Base-by-base conservation (phyloP, 1,139 yeast genomes). In the Pichia sp. region DNA sequence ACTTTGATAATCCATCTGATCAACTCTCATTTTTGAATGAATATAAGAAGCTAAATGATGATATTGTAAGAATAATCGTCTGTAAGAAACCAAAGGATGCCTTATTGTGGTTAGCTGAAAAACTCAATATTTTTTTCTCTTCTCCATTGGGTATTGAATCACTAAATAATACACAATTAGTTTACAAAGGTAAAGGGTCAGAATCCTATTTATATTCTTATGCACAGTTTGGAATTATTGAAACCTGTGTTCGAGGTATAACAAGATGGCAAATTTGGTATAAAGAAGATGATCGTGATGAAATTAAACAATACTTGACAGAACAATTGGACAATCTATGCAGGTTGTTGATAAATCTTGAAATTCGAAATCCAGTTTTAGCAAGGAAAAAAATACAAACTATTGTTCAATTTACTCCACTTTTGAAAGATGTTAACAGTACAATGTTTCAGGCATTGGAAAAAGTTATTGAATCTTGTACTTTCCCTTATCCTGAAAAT, bases 231-330 rank as follows among this genome's bases (percentile, higher is more conserved):
- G 81, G 80, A 56, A 77, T 88, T 22, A 85, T 88, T 31, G 98
- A 91, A 61, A 83, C 95, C 33, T 82, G 94, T 50, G 76, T 91
- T 24, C 74, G 95, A 48, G 98, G 98, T 31, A 82, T 93, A 30
- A 79, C 93, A n/a, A 74, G 99, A 55, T 91, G 98, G 97, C 79
- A 88, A 54, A 81, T 88, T 23, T 89, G 96, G 96, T 88, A 86
- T 55, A 67, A 66, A 4, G 70, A 67, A 20, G 72, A 73, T 4
- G 93, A 85, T 54, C 77, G 77, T 50, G 77, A 76, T 30, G 68
- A 66, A 15, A 73, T 75, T 30, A 71, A 79, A 45, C 72, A 67
- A 36, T 65, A 72, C 21, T 68, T 91, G 35, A 70, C 81, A 46
- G 66, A 67, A 10, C 72, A 82, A 45, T 81, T 88, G 20, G 93